These are phyloP conservation scores for Bipolaris cookei DNA, from an alignment of 2,329 filamentous ascomycete species.

Conservation along the genomic window DNA sequence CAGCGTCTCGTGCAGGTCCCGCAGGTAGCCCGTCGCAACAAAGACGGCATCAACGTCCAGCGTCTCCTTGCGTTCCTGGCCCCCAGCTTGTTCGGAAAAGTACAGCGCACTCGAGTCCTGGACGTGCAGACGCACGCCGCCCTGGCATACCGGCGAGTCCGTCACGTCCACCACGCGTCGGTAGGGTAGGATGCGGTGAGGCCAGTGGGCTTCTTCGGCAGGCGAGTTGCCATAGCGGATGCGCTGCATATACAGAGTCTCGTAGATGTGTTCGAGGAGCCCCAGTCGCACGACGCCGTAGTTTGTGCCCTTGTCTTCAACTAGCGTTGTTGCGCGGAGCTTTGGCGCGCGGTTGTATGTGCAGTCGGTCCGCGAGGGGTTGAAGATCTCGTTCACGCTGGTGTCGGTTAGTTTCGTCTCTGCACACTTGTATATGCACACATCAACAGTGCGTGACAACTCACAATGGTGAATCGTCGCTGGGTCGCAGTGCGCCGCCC, in stretches of 20 bases:
- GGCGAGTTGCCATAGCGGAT: constrained; percentile 65
- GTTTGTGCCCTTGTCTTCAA: constrained; percentile 82
- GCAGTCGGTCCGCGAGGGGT: constrained; percentile 80
- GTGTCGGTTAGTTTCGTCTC: constrained; percentile 34
- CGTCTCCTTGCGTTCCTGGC: constrained; percentile 60
- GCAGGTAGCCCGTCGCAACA: constrained; percentile 84
- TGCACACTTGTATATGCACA: not conserved
- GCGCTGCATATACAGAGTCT: constrained; percentile 84
- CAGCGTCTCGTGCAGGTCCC: constrained; percentile 79
- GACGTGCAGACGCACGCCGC: constrained; percentile 55
- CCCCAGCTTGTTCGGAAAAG: constrained; percentile 43
- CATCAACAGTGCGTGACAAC: constrained; percentile 44
- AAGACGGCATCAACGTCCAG: constrained; percentile 82
- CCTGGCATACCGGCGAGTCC: constrained; percentile 50
- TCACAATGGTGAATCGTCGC: constrained; percentile 95
- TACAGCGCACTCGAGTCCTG: constrained; percentile 55
- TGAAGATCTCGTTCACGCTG: constrained; percentile 95
- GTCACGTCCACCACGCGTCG: constrained; percentile 70
- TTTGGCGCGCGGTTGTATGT: constrained; percentile 72
- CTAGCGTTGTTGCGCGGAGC: constrained; percentile 66
- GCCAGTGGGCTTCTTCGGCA: constrained; percentile 73
- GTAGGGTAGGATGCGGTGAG: constrained; percentile 77
- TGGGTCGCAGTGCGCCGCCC: constrained; percentile 81
- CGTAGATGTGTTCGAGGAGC: constrained; percentile 86
- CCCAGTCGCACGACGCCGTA: constrained; percentile 93